Conservation (phyloP, 169 alveolate genomes). For the Plasmodium inui region DNA sequence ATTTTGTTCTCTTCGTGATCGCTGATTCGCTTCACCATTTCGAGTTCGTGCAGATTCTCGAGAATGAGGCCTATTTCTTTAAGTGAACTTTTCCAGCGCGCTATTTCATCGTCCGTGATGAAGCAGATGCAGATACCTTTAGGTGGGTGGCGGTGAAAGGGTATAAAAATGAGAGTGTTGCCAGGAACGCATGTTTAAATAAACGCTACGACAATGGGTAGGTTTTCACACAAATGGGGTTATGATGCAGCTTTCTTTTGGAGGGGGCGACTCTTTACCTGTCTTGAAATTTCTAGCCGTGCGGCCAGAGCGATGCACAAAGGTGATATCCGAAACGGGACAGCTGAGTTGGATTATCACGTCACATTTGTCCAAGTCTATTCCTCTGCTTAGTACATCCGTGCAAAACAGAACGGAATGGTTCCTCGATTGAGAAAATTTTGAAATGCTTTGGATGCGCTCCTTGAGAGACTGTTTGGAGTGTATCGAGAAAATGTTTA, state of each 20-base stretch:
- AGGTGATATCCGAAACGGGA: slow-evolving; percentile 92
- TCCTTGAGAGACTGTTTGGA: slow-evolving; percentile 52
- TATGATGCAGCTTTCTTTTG: background rate
- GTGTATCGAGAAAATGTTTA: slow-evolving; percentile 38
- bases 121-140: slow-evolving; percentile 64
- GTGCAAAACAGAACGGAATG: slow-evolving; percentile 91
- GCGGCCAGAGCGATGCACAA: slow-evolving; percentile 95
- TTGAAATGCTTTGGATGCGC: slow-evolving; percentile 33
- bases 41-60: slow-evolving; percentile 34
- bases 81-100: slow-evolving; percentile 30
- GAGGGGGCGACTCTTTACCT: slow-evolving; percentile 80
- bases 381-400: slow-evolving; percentile 95
- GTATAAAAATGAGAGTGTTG: background rate
- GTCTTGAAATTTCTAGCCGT: slow-evolving; percentile 94
- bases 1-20: slow-evolving; percentile 23
- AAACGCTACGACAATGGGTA: background rate
- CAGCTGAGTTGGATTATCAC: slow-evolving; percentile 94
- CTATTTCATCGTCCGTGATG: slow-evolving; percentile 37
- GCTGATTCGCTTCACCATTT: slow-evolving; percentile 7
- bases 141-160: background rate
- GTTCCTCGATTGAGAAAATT: slow-evolving; percentile 28
- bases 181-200: background rate
- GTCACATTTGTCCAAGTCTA: slow-evolving; percentile 94
- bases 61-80: slow-evolving; percentile 47
- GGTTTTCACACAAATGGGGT: background rate